Percentiles rank a stretch among this genome's conserved stretches.
Evolutionary conservation across 1,284 basidiomycete species (phyloP).

Genomic region (Fomitopsis schrenkii): DNA sequence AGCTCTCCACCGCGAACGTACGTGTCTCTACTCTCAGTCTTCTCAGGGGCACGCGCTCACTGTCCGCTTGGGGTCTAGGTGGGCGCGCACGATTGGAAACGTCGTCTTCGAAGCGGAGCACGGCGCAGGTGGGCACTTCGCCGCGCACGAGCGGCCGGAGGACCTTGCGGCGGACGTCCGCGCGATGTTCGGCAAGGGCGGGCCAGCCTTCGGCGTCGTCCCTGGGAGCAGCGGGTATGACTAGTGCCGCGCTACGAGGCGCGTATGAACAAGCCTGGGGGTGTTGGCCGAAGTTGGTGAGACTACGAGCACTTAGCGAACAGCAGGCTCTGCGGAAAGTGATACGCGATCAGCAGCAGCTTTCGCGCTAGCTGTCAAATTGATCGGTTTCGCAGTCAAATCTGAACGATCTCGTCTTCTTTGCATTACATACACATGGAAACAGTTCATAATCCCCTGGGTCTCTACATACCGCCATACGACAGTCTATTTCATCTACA

Average conservation of each 20-base stretch:
- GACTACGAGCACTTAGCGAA: too few relatives aligned
- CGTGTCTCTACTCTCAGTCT: constrained; percentile 12
- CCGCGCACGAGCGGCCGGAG: constrained; percentile 24
- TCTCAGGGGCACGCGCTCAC: background rate
- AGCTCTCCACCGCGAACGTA: constrained; percentile 33
- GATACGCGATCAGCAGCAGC: too few relatives aligned
- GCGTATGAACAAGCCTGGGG: background rate
- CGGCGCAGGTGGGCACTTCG: constrained; percentile 26
- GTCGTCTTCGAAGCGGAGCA: constrained; percentile 25
- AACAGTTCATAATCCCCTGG: background rate
- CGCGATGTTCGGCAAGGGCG: constrained; percentile 18
- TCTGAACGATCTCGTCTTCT: too few relatives aligned
- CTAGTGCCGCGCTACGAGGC: background rate
- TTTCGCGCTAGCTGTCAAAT: too few relatives aligned
- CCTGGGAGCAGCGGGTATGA: constrained; percentile 13
- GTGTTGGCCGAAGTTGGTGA: background rate
- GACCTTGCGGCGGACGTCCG: constrained; percentile 24
- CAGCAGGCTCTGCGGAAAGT: too few relatives aligned
- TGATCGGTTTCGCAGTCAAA: too few relatives aligned
- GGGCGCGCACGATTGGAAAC: constrained; percentile 19
- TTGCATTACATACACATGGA: too few relatives aligned
- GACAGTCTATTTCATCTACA: background rate
- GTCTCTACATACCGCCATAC: background rate
- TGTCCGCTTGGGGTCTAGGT: constrained; percentile 7
- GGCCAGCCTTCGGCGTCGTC: constrained; percentile 18